Conservation (phyloP, 371 early-diverging fungal genomes). For the Mucor piriformis region DNA sequence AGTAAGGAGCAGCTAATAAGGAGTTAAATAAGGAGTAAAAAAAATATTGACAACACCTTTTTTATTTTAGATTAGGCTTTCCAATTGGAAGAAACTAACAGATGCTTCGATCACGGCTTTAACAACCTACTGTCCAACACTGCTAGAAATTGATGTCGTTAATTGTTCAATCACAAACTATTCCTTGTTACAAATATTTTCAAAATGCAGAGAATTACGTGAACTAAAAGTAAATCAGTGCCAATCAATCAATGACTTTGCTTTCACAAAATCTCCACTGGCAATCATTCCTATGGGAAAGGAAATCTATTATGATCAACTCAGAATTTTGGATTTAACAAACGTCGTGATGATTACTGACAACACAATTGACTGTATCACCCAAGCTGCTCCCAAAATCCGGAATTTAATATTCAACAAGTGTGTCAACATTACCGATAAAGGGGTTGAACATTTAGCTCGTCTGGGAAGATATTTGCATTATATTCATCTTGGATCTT, state of each 20-base stretch:
- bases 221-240: constrained; percentile 58
- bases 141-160: constrained; percentile 63
- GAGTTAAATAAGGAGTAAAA: not conserved
- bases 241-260: constrained; percentile 46
- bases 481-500: constrained; percentile 66
- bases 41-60: not conserved
- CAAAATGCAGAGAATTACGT: constrained; percentile 51
- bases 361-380: constrained; percentile 49
- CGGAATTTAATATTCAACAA: constrained; percentile 65
- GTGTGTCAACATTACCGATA: constrained; percentile 58
- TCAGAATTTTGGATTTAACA: constrained; percentile 66
- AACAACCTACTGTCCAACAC: constrained; percentile 52
- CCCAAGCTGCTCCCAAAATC: constrained; percentile 59
- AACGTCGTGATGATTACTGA: constrained; percentile 56
- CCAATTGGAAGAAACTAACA: constrained; percentile 55
- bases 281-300: not conserved
- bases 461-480: constrained; percentile 61
- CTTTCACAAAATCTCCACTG: constrained; percentile 44
- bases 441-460: constrained; percentile 53
- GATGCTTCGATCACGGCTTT: constrained; percentile 56
- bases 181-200: constrained; percentile 50
- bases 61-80: constrained; percentile 59
- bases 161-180: constrained; percentile 57
- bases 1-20: constrained; percentile 28
- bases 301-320: constrained; percentile 43